Evolutionary conservation across 2,329 filamentous ascomycete genomes (phyloP), one percentile per base, ranked within the genome.

Genomic region (Orbilia blumenaviensis): DNA sequence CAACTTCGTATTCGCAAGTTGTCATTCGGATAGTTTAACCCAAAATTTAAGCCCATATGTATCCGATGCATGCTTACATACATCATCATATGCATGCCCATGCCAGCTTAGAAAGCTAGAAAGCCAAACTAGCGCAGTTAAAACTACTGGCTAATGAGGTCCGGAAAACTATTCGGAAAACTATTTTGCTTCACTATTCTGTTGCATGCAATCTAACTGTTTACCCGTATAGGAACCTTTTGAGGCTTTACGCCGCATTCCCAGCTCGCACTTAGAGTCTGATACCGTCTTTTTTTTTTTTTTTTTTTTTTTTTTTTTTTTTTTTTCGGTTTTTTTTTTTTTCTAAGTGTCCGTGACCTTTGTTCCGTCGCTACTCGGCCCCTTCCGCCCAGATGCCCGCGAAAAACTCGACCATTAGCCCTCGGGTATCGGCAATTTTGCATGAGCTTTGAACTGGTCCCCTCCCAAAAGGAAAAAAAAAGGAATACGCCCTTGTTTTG

Each of bases 391-490:
- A 38, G 9, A 5, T 25, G 9, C 52, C 52, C 29, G 38, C 36
- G 12, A 7, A 7, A 10, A 48, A 36, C 12, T n/a, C 27, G 27
- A 61, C 29, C 42, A 56, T 32, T 44, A 23, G 23, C 46, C 61
- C 27, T 54, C 66, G 66, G 66, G 27, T 71, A 63, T 63, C 66
- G 66, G 66, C 66, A 71, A 63, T 46, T 63, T 62, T 52, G 3
- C 27, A 18, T 16, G 29, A 21, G 23, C n/a, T n/a, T n/a, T n/a
- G n/a, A 14, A 21, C 14, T 27, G 25, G 25, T 29, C 50, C 54
- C 41, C 21, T 34, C 29, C 29, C 10, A 10, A 34, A 10, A 34
- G 10, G 29, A 34, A 34, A 34, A 34, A 34, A 34, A 23, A 38
- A 44, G 23, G 21, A 52, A 63, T n/a, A n/a, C n/a, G n/a, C 27